These are phyloP conservation scores for Tricladium varicosporioides DNA, from an alignment of 2,329 filamentous ascomycete genomes.

Conservation along the genomic window DNA sequence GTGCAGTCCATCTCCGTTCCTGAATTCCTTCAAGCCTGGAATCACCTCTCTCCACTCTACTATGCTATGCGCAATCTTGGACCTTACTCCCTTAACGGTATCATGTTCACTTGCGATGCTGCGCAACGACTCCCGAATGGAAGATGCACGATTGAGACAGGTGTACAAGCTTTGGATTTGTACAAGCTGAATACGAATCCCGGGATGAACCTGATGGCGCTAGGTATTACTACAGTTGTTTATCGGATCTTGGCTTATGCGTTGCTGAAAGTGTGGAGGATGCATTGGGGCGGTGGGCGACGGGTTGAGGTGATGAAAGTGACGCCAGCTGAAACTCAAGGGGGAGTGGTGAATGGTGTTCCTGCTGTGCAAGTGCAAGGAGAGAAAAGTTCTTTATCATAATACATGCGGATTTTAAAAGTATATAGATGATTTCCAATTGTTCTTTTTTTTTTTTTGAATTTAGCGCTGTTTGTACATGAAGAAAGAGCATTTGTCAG, in stretches of 20 bases:
- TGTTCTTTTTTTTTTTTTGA: background rate
- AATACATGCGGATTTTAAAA: too few species aligned
- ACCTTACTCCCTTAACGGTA: slow-evolving; percentile 59
- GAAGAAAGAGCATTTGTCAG: background rate
- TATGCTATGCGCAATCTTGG: slow-evolving; percentile 67
- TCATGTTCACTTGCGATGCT: slow-evolving; percentile 62
- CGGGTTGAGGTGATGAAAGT: background rate
- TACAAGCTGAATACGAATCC: slow-evolving; percentile 66
- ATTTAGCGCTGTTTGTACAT: background rate
- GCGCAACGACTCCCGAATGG: slow-evolving; percentile 59
- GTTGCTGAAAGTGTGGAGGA: slow-evolving; percentile 53
- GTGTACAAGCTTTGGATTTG: slow-evolving; percentile 63
- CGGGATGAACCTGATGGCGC: slow-evolving; percentile 56
- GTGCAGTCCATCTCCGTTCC: slow-evolving; percentile 71
- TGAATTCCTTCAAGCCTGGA: slow-evolving; percentile 61
- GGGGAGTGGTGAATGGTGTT: background rate
- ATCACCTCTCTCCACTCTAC: slow-evolving; percentile 70
- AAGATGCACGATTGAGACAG: slow-evolving; percentile 61
- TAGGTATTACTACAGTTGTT: slow-evolving; percentile 61
- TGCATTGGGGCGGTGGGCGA: slow-evolving; percentile 42
- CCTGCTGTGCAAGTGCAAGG: too few species aligned
- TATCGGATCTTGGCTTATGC: slow-evolving; percentile 65
- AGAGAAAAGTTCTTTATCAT: too few species aligned
- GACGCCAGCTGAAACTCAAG: background rate
- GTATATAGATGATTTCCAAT: too few species aligned